phyloP scores from a whole-genome alignment of 352 stramenopile species.

The Discostella stelligera region DNA sequence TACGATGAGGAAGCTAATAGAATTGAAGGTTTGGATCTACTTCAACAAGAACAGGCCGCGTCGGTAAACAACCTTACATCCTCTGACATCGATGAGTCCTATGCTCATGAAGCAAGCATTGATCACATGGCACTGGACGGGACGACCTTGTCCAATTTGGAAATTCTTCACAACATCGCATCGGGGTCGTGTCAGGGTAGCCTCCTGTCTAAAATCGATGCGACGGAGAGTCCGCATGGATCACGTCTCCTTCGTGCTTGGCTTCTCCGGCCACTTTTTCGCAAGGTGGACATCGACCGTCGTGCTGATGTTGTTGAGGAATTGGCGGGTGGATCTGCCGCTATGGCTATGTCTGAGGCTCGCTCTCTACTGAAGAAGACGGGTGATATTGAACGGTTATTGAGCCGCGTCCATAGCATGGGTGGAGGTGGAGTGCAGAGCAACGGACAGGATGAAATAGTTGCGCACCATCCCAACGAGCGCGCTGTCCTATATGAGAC shows the following conservation, averaged over 20 bases:
- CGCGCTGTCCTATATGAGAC: constrained; percentile 97
- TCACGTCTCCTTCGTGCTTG: constrained; percentile 93
- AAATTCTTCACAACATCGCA: constrained; percentile 82
- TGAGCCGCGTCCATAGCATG: constrained; percentile 95
- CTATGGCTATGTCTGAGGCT: constrained; percentile 82
- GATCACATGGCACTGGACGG: constrained; percentile 93
- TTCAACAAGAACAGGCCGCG: constrained; percentile 20
- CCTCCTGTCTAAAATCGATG: constrained; percentile 88
- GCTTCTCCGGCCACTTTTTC: constrained; percentile 95
- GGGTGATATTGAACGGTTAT: constrained; percentile 94
- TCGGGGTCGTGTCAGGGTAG: constrained; percentile 87
- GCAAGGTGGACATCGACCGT: constrained; percentile 91
- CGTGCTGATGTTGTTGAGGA: constrained; percentile 95
- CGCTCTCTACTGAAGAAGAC: constrained; percentile 87
- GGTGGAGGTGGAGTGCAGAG: constrained; percentile 73
- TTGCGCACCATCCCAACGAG: constrained; percentile 89
- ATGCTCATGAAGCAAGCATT: constrained; percentile 50
- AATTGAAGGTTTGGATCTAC: constrained; percentile 30
- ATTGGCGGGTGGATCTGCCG: constrained; percentile 80
- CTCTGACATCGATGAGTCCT: constrained; percentile 23
- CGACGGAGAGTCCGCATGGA: constrained; percentile 91
- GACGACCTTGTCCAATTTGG: constrained; percentile 95
- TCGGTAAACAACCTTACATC: constrained; percentile 6
- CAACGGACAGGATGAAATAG: constrained; percentile 20
- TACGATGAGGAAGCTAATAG: constrained; percentile 32